Evolutionary conservation across 805 yeast genomes (phyloP).

Genomic region (Pichia gijzeniarum): DNA sequence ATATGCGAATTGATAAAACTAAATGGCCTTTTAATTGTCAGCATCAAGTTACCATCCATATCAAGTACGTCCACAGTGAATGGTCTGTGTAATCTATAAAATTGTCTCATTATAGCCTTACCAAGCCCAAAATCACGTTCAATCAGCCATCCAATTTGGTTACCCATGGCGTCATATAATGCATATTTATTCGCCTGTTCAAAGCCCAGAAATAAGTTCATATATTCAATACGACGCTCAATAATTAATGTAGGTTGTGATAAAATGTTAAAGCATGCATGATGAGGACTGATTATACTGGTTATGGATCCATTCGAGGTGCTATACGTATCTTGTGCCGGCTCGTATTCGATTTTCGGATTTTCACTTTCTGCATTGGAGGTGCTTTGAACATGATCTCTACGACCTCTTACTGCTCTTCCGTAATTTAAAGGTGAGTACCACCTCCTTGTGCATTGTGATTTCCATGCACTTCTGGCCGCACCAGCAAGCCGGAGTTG

Average conservation of each 20-base stretch:
- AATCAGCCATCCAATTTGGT: slow-evolving; percentile 69
- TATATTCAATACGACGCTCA: slow-evolving; percentile 81
- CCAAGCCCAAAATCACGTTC: slow-evolving; percentile 72
- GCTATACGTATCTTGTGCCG: background rate
- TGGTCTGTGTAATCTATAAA: slow-evolving; percentile 83
- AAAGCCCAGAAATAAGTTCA: slow-evolving; percentile 81
- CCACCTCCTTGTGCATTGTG: background rate
- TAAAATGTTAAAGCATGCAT: slow-evolving; percentile 56
- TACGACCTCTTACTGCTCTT: slow-evolving; percentile 3
- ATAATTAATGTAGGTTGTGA: slow-evolving; percentile 80
- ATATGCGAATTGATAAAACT: slow-evolving; percentile 86
- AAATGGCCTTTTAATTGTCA: slow-evolving; percentile 76
- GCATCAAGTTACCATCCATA: slow-evolving; percentile 48
- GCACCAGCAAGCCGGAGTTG: background rate
- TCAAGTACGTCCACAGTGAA: slow-evolving; percentile 69
- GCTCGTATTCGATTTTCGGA: background rate
- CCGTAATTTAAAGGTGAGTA: slow-evolving; percentile 20
- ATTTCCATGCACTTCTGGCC: too few species aligned
- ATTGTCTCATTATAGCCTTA: slow-evolving; percentile 72
- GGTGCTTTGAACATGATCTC: background rate
- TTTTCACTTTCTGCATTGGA: background rate
- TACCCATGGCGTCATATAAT: slow-evolving; percentile 67
- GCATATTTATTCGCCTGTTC: slow-evolving; percentile 85
- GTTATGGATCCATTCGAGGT: slow-evolving; percentile 10
- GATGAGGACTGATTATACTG: slow-evolving; percentile 48